Base-by-base conservation (phyloP, 192 early-diverging fungal genomes). In the Phycomyces blakesleeanus region DNA sequence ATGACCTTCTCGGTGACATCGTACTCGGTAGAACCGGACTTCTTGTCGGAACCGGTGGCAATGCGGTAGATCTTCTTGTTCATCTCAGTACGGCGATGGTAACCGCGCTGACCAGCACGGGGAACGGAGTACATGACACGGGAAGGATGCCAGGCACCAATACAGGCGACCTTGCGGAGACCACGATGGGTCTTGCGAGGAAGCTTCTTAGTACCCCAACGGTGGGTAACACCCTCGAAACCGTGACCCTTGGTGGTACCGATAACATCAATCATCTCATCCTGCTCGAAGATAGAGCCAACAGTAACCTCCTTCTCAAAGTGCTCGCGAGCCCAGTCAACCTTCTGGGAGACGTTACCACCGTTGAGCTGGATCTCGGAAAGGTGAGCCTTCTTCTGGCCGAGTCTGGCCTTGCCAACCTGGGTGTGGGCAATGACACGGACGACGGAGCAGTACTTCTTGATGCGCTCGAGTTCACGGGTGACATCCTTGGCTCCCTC, bases 1-100 rank as follows among this genome's bases (percentile, higher is more conserved):
- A 99, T 99, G 66, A 74, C 59, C 92, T 99, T 99, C 71, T 82
- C 83, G 59, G 97, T 97, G 51, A 94, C 69, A 78, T 99, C 97
- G 83, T 90, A 95, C 75, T 97, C 94, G 78, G 97, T 99, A 76
- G 92, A 79, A 77, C 85, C 95, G 78, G 79, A 90, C 63, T 78
- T 77, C 71, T 83, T 78, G 82, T 93, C 89, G 63, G 87, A 83
- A 71, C 89, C 90, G 74, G 90, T 91, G 61, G 89, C 95, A 61
- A 99, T 89, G 74, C 95, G 91, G 92, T 97, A 99, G 88, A 99
- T 96, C 91, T 99, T 99, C 93, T 97, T 97, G 92, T 99, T 99
- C 70, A 95, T 78, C 85, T 99, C 97, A 66, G 95, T 97, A 90
- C 97, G 95, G 87, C 98, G 95, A 85, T 99, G 97, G 91, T 95